Conservation (phyloP, 73 alveolate species). For the Urostyla sp. region DNA sequence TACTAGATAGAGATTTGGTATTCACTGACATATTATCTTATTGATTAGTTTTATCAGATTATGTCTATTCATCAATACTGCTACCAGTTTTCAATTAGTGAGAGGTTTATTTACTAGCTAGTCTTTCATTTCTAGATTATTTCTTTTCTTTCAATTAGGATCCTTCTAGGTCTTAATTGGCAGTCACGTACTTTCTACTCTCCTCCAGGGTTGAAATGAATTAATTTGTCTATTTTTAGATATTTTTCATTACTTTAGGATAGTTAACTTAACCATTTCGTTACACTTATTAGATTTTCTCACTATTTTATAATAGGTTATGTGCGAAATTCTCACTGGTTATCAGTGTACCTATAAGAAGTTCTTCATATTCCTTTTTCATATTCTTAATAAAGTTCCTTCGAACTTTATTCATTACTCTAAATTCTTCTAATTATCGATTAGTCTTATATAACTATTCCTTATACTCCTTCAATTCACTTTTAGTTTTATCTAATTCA, state of each 20-base stretch:
- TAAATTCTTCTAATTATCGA: constrained; percentile 17
- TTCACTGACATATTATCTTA: not conserved
- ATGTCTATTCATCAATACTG: too few species aligned
- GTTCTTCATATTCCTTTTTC: constrained; percentile 40
- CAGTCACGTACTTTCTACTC: constrained; percentile 16
- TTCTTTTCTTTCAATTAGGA: not conserved
- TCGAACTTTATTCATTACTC: not conserved
- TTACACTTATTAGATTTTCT: not conserved
- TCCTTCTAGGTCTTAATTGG: not conserved
- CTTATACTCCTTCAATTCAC: constrained; percentile 6
- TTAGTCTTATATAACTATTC: not conserved
- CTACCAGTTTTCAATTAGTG: too few species aligned
- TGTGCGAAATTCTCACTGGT: constrained; percentile 13
- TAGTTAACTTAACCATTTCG: not conserved
- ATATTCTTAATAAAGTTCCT: not conserved
- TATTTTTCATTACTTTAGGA: not conserved
- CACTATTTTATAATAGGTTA: not conserved
- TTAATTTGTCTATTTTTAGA: constrained; percentile 17
- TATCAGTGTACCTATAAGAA: not conserved
- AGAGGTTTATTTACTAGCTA: too few species aligned
- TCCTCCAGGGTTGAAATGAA: constrained; percentile 1
- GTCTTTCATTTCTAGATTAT: too few species aligned
- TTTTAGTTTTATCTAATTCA: constrained; percentile 1
- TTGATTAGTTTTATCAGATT: too few species aligned
- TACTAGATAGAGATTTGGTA: not conserved